Evolutionary conservation across 225 moss, liverwort and hornwort genomes (phyloP).

Genomic region (Sphagnum contortum): DNA sequence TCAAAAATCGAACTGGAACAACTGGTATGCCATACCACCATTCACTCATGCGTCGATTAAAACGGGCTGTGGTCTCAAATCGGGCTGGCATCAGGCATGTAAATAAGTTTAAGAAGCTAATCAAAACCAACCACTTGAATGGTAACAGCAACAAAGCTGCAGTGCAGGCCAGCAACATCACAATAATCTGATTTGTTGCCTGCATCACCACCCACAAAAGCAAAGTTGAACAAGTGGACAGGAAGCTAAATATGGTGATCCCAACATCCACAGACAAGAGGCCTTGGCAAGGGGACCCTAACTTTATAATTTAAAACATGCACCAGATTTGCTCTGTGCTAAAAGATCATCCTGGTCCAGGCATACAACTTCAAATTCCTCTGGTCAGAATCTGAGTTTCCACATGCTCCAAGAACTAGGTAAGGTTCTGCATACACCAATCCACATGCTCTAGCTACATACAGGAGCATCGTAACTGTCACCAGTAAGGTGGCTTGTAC

Average conservation of each 20-base stretch:
- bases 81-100: constrained; percentile 60
- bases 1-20: constrained; percentile 70
- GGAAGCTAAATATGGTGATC: constrained; percentile 2
- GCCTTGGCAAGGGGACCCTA: not conserved
- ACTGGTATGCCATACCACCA: constrained; percentile 99
- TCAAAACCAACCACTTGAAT: constrained; percentile 45
- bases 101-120: constrained; percentile 64
- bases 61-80: constrained; percentile 52
- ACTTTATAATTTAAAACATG: not conserved
- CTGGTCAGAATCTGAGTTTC: no score
- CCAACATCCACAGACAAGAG: not conserved
- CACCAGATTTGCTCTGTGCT: not conserved
- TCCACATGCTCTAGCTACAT: not conserved
- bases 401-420: no score
- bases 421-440: not conserved
- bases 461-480: not conserved
- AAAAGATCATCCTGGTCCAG: no score
- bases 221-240: not conserved
- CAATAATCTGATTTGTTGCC: constrained; percentile 60
- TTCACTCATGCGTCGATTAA: constrained; percentile 57
- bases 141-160: constrained; percentile 53
- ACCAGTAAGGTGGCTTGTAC: no score
- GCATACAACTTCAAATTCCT: no score
- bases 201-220: constrained; percentile 22
- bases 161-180: constrained; percentile 41